Conservation (phyloP, 306 rosid species). For the Lupinus albus region DNA sequence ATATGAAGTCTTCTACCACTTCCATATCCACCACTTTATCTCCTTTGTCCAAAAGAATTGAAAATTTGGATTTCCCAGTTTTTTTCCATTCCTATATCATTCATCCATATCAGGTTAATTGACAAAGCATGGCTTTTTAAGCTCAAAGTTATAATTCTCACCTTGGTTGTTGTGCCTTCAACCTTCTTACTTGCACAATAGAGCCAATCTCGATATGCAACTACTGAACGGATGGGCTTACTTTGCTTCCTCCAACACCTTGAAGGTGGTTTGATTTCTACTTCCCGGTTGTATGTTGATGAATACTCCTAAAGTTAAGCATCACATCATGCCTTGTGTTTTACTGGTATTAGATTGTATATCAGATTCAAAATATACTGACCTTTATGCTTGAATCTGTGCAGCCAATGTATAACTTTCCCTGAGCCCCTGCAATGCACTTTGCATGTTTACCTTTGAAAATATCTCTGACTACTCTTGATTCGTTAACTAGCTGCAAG, state of each 20-base stretch:
- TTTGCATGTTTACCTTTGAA: constrained; percentile 59
- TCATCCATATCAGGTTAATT: constrained; percentile 41
- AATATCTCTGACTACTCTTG: constrained; percentile 51
- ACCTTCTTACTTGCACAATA: constrained; percentile 63
- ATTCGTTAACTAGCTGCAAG: constrained; percentile 56
- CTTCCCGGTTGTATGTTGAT: constrained; percentile 52
- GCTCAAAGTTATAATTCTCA: constrained; percentile 37
- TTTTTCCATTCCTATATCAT: constrained; percentile 70
- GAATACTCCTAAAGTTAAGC: constrained; percentile 62
- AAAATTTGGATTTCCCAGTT: constrained; percentile 56
- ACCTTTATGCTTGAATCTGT: constrained; percentile 81
- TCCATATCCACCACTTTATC: constrained; percentile 62
- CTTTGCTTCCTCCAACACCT: constrained; percentile 70
- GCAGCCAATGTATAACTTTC: constrained; percentile 73
- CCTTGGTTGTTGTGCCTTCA: constrained; percentile 72
- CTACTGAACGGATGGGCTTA: constrained; percentile 61
- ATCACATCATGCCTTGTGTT: constrained; percentile 33
- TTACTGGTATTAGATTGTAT: constrained; percentile 15
- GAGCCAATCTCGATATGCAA: constrained; percentile 68
- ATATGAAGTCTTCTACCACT: constrained; percentile 75
- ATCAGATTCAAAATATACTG: constrained; percentile 30
- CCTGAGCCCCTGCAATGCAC: constrained; percentile 59
- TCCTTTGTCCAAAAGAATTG: constrained; percentile 55
- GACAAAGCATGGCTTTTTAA: constrained; percentile 22
- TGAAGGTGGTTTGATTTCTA: constrained; percentile 70